Base-by-base conservation (phyloP, 2,329 filamentous ascomycete species). In the Beauveria pseudobassiana region DNA sequence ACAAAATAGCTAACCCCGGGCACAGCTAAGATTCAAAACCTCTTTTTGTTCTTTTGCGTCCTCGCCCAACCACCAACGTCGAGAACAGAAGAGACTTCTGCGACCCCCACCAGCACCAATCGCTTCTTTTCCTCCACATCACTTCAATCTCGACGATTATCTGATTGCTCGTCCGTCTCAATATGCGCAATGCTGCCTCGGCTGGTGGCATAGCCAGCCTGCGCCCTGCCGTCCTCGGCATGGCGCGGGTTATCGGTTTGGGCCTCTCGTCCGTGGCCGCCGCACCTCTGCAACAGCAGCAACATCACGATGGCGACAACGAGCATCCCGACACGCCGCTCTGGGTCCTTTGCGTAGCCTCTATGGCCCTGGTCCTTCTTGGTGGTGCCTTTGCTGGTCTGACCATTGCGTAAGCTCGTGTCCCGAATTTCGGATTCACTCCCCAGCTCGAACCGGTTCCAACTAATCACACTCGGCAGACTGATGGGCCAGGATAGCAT, bases 371-470 rank as follows among this genome's bases (percentile, higher is more conserved):
- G 62, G 95, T 98, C 10, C 78, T 98, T 64, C 82, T 90, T 1
- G 95, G 95, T 65, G 95, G 95, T 65, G 91, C 91, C 45, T 99
- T 99, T 77, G 95, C 95, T 10, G 95, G 95, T 40, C 77, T 99
- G 74, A 99, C 95, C 20, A 92, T 95, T 71, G 90, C 90, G 82
- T 88, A 77, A 73, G 86, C 80, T 50, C 30, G 9, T 9, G 2
- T 40, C 14, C 7, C n/a, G 24, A 34, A 14, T 18, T 14, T 9
- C 24, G 30, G 8, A 46, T 51, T 22, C 3, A 16, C 20, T n/a
- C 5, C 7, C 20, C 45, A 24, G 34, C 12, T n/a, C 3, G 38
- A 22, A 24, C 10, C 10, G n/a, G n/a, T n/a, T n/a, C 14, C 54
- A 24, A n/a, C 57, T 52, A 59, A 51, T 20, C 34, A 51, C 3